Evolutionary conservation across 176 grass and related monocot genomes (phyloP).

Genomic region (Saccharum spontaneum): DNA sequence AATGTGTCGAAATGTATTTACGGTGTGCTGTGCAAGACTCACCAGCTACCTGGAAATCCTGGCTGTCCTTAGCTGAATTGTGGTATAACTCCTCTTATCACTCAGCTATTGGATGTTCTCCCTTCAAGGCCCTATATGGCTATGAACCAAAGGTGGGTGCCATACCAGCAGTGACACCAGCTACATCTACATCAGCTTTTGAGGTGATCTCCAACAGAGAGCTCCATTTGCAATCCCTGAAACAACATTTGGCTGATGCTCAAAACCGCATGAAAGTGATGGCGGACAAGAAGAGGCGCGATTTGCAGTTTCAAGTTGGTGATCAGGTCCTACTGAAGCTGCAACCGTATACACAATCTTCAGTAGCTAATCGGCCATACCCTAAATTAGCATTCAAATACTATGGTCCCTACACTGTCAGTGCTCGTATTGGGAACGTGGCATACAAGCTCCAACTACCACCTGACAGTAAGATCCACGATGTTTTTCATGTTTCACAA

Average conservation of each 20-base stretch:
- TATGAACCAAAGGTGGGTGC: background rate
- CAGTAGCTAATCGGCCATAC: rapidly evolving
- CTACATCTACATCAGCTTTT: background rate
- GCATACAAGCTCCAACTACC: background rate
- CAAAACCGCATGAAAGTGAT: background rate
- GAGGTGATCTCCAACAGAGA: background rate
- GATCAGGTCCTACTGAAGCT: background rate
- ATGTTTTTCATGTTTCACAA: background rate
- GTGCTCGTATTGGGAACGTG: background rate
- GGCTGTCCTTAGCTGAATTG: background rate
- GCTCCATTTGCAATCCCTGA: rapidly evolving
- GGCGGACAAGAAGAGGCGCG: background rate
- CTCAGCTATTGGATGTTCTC: background rate
- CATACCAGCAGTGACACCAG: no score
- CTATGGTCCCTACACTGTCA: background rate
- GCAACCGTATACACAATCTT: background rate
- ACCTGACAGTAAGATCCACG: rapidly evolving
- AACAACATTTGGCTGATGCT: background rate
- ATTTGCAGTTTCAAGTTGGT: background rate
- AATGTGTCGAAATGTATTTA: background rate
- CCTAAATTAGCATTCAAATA: background rate
- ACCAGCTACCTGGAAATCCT: background rate
- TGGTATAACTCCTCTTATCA: background rate
- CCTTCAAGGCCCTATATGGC: background rate
- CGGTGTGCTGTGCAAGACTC: background rate